Evolutionary conservation across 495 filamentous ascomycete genomes (phyloP).

Genomic region (Podospora pseudocomata): DNA sequence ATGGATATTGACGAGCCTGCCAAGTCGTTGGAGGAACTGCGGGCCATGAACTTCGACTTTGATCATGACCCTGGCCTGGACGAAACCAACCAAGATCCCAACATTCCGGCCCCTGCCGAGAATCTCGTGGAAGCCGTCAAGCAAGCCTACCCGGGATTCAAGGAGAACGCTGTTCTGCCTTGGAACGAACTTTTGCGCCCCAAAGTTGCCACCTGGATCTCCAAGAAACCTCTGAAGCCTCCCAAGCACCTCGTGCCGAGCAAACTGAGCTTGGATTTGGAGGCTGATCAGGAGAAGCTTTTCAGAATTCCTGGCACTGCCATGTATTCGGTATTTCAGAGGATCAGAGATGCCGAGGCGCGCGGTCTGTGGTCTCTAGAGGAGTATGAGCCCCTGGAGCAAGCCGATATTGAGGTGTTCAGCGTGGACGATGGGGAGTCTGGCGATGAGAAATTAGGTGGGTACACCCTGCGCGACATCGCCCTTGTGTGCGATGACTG

Average conservation of each 20-base stretch:
- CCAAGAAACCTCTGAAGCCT: slow-evolving; percentile 64
- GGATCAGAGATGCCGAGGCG: slow-evolving; percentile 53
- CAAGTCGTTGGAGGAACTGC: slow-evolving; percentile 29
- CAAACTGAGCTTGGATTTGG: slow-evolving; percentile 81
- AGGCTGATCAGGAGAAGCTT: slow-evolving; percentile 70
- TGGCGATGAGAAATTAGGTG: slow-evolving; percentile 63
- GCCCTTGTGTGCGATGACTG: slow-evolving; percentile 80
- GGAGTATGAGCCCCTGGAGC: slow-evolving; percentile 43
- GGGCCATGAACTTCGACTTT: slow-evolving; percentile 49
- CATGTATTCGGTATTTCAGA: slow-evolving; percentile 43
- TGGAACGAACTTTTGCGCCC: slow-evolving; percentile 73
- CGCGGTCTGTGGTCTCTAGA: slow-evolving; percentile 58
- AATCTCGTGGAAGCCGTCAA: slow-evolving; percentile 65
- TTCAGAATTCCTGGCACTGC: slow-evolving; percentile 65
- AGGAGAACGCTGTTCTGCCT: slow-evolving; percentile 57
- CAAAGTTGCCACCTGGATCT: slow-evolving; percentile 65
- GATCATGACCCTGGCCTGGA: slow-evolving; percentile 38
- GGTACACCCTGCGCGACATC: slow-evolving; percentile 69
- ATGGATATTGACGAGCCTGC: slow-evolving; percentile 23
- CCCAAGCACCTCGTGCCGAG: slow-evolving; percentile 80
- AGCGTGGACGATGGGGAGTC: slow-evolving; percentile 48
- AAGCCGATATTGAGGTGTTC: slow-evolving; percentile 55
- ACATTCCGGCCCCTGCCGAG: slow-evolving; percentile 57
- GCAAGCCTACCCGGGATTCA: slow-evolving; percentile 66
- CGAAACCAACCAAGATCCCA: slow-evolving; percentile 43